Conservation (phyloP, 2,329 filamentous ascomycete species). For the Verticillium longisporum region DNA sequence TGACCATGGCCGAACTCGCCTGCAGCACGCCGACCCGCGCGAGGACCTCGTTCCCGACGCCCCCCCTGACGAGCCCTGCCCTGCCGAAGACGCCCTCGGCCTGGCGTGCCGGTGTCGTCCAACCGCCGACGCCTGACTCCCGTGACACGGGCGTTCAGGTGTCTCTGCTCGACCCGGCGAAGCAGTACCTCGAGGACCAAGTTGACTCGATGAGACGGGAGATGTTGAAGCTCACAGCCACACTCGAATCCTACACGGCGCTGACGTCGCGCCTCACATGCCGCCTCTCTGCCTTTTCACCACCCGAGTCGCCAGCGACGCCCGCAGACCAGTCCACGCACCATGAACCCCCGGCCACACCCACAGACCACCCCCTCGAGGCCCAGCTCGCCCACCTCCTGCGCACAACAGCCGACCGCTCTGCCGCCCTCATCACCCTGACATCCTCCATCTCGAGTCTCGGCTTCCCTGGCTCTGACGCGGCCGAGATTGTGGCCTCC, state of each 20-base stretch:
- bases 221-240: conserved; percentile 36
- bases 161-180: conserved; percentile 31
- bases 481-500: conserved; percentile 38
- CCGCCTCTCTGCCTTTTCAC: conserved; percentile 24
- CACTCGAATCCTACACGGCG: conserved; percentile 39
- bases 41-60: conserved; percentile 44
- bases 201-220: conserved; percentile 41
- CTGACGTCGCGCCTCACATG: conserved; percentile 29
- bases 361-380: conserved; percentile 28
- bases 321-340: conserved; percentile 1
- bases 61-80: conserved; percentile 46
- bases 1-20: conserved; percentile 40
- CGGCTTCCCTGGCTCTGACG: conserved; percentile 43
- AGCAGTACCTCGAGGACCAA: conserved; percentile 36
- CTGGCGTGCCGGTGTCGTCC: conserved; percentile 12
- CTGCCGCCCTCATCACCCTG: conserved; percentile 37
- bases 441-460: conserved; percentile 37
- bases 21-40: conserved; percentile 43
- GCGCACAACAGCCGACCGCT: conserved; percentile 39
- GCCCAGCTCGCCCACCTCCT: conserved; percentile 34
- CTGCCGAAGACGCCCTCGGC: conserved; percentile 8
- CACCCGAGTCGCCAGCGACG: conserved; percentile 8
- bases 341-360: not conserved
- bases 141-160: conserved; percentile 33
- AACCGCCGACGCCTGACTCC: conserved; percentile 14